Conservation (phyloP, 164 flowering plant species). For the Magnolia sinica region DNA sequence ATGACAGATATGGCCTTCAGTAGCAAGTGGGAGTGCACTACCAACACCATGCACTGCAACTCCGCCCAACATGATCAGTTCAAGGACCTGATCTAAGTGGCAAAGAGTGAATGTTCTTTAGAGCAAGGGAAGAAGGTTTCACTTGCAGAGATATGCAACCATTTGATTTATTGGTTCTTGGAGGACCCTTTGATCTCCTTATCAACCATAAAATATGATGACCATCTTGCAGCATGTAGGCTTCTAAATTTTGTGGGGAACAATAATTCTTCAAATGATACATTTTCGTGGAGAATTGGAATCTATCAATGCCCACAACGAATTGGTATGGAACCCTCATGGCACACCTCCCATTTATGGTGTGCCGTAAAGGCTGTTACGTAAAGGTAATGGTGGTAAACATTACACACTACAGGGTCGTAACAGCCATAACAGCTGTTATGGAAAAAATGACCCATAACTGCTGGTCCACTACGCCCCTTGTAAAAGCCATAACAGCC, state of each 20-base stretch:
- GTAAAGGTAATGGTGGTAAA: too few species aligned
- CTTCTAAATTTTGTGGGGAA: conserved; percentile 56
- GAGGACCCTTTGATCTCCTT: conserved; percentile 74
- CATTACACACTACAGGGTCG: too few species aligned
- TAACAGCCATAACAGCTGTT: too few species aligned
- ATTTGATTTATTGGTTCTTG: conserved; percentile 64
- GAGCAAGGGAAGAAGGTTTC: conserved; percentile 52
- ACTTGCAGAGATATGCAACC: conserved; percentile 55
- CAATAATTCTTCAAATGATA: conserved; percentile 61
- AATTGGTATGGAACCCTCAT: conserved; percentile 60
- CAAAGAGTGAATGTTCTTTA: conserved; percentile 60
- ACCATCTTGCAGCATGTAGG: conserved; percentile 80
- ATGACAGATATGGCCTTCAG: conserved; percentile 82
- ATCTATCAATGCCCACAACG: conserved; percentile 29
- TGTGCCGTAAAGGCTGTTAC: too few species aligned
- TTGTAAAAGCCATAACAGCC: too few species aligned
- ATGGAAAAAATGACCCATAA: too few species aligned
- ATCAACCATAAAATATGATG: conserved; percentile 88
- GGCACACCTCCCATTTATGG: conserved; percentile 57
- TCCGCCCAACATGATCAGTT: conserved; percentile 89
- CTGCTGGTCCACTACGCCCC: too few species aligned
- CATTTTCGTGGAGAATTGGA: conserved; percentile 79
- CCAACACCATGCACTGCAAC: conserved; percentile 69
- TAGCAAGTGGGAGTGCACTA: conserved; percentile 64
- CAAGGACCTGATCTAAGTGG: conserved; percentile 78